These are phyloP conservation scores for Calonectria fujianensis DNA, from an alignment of 2,329 filamentous ascomycete species.

Conservation along the genomic window DNA sequence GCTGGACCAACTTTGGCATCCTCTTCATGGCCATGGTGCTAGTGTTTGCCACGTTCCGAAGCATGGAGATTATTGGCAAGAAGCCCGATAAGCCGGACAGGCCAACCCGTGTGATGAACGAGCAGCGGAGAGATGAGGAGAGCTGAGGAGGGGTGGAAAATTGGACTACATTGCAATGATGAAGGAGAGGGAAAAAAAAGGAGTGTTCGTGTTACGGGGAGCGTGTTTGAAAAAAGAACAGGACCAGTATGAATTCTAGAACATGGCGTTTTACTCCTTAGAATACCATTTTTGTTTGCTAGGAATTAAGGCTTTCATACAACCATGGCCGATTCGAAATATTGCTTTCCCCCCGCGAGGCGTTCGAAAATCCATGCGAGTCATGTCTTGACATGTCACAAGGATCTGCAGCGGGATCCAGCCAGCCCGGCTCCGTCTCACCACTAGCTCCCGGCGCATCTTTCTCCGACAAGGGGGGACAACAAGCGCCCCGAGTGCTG, in stretches of 20 bases:
- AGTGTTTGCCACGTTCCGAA: constrained; percentile 69
- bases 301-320: not conserved
- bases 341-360: not conserved
- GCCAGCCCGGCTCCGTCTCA: constrained; percentile 19
- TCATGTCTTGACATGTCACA: not conserved
- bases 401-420: constrained; percentile 9
- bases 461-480: constrained; percentile 43
- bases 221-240: not conserved
- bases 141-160: constrained; percentile 12
- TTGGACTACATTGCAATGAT: not conserved
- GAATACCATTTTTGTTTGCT: not conserved
- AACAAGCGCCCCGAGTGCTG: not conserved
- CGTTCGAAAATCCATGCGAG: not conserved
- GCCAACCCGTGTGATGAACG: constrained; percentile 51
- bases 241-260: not conserved
- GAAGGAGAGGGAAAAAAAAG: not conserved
- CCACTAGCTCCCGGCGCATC: constrained; percentile 35
- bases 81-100: constrained; percentile 45
- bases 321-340: not conserved
- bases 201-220: not conserved
- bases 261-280: not conserved
- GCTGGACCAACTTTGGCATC: constrained; percentile 72
- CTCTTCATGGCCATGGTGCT: constrained; percentile 65
- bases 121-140: constrained; percentile 43
- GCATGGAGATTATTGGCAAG: constrained; percentile 72